A percentile compares a stretch with the other conserved stretches of the same genome.
Conservation (phyloP, 306 rosid species). For the Medicago arabica region DNA sequence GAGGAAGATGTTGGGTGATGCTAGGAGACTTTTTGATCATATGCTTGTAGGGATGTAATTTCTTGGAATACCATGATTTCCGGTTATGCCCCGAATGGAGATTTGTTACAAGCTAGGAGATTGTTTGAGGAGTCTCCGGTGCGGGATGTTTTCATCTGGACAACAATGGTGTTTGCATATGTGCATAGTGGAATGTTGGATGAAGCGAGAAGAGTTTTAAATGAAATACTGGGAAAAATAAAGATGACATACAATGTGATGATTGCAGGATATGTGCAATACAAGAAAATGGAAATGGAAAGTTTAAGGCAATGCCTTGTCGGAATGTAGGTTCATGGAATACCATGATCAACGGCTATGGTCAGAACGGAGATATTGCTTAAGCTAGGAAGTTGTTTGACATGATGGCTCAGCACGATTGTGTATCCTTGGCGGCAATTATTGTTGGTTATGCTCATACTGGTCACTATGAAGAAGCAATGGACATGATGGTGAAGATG, state of each 20-base stretch:
- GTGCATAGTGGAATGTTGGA: constrained; percentile 74
- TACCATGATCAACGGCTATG: constrained; percentile 74
- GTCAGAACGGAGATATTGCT: constrained; percentile 58
- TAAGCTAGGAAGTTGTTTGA: constrained; percentile 67
- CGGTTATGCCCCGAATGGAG: constrained; percentile 69
- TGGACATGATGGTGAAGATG: constrained; percentile 64
- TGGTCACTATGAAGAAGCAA: constrained; percentile 69
- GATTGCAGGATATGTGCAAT: constrained; percentile 73
- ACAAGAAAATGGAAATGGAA: constrained; percentile 65
- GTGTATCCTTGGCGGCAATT: constrained; percentile 82
- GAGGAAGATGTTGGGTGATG: constrained; percentile 57
- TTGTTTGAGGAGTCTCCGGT: constrained; percentile 64
- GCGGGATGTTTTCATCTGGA: constrained; percentile 75
- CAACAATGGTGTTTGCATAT: constrained; percentile 67
- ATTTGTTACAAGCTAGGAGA: constrained; percentile 61
- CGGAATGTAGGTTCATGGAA: constrained; percentile 72
- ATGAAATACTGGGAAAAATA: constrained; percentile 68
- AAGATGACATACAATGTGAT: constrained; percentile 72
- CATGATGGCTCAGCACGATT: constrained; percentile 70
- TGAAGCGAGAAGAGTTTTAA: constrained; percentile 59
- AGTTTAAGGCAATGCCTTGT: constrained; percentile 75
- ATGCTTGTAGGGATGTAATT: constrained; percentile 69
- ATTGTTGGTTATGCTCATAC: constrained; percentile 75
- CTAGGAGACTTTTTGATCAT: constrained; percentile 58
- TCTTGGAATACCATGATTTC: constrained; percentile 84